These are phyloP conservation scores for Monosporascus sp. DNA, from an alignment of 2,329 filamentous ascomycete species.

Conservation along the genomic window DNA sequence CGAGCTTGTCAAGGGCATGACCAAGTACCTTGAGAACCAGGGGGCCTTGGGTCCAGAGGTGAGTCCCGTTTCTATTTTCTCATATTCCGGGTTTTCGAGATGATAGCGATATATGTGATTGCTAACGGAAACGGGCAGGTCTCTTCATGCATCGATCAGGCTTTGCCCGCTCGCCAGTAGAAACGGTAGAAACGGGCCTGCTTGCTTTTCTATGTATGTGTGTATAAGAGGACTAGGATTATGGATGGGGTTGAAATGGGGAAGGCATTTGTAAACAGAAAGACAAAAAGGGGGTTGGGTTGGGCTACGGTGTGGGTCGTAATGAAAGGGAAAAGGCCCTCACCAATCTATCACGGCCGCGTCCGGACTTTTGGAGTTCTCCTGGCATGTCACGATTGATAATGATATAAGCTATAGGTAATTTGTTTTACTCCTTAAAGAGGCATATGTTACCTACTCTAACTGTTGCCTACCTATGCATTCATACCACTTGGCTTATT, in stretches of 20 bases:
- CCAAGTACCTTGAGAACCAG: constrained; percentile 61
- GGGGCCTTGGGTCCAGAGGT: constrained; percentile 41
- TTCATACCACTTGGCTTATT: too few relatives aligned
- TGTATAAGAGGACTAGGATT: background rate
- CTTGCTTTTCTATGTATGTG: background rate
- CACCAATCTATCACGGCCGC: background rate
- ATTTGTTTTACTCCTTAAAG: background rate
- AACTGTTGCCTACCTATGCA: too few relatives aligned
- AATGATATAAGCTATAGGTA: background rate
- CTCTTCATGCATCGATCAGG: constrained; percentile 29
- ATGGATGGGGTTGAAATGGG: background rate
- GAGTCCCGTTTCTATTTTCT: constrained; percentile 14
- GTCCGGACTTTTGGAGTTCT: background rate
- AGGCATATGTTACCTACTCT: too few relatives aligned
- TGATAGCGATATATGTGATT: background rate
- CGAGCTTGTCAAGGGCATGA: constrained; percentile 65
- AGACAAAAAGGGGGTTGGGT: background rate
- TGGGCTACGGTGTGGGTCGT: background rate
- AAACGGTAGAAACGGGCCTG: constrained; percentile 12
- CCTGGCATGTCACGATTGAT: background rate
- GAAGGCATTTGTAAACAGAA: background rate
- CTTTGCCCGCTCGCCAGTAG: constrained; percentile 17
- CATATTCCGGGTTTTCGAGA: background rate
- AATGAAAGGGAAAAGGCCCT: background rate
- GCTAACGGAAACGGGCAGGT: constrained; percentile 20